Base-by-base conservation (phyloP, 140 eudicot species). In the Bidens hawaiensis region DNA sequence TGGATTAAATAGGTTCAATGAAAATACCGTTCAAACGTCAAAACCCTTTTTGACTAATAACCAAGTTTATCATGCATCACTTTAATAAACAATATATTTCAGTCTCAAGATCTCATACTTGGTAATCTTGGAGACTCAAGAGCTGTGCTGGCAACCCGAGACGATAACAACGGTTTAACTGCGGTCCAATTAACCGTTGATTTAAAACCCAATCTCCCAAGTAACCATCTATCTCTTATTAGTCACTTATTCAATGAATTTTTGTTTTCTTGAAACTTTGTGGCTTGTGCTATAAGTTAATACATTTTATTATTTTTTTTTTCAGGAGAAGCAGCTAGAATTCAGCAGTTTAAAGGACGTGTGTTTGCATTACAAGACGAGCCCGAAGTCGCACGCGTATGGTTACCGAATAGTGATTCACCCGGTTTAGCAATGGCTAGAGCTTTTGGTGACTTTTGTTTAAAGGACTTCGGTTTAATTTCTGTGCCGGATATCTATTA, bases 351-450 rank as follows among this genome's bases (percentile, higher is more conserved):
- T 64, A 89, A 85, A 73, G 97, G 97, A 43, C 77, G 97, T 49
- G 97, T 89, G 23, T 89, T 89, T 30, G 95, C 97, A 5, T 70
- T 89, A 75, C 95, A 85, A 73, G 97, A 89, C 55, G 97, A 89
- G 54, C 97, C 97, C 16, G 97, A 89, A 59, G 95, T 89, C 40
- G 81, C 97, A 43, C 90, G 97, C 10, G 97, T 89, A 13, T 89
- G 97, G 97, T 61, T 89, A 80, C 97, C 97, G 0, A 82, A 89
- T 56, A 89, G 88, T 55, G 91, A 89, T 64, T 85, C 97, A 6
- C 97, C 97, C 12, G 97, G 97, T 52, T 69, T 89, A 62, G 97
- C 97, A 7, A 89, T 89, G 97, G 97, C 97, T 38, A 74, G 97
- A 76, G 97, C 97, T 42, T 89, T 89, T 38, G 97, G 97, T 14